Percentiles rank a stretch among this genome's conserved stretches.
phyloP scores from a whole-genome alignment of 73 alveolate species.

The Paramecium primaurelia region DNA sequence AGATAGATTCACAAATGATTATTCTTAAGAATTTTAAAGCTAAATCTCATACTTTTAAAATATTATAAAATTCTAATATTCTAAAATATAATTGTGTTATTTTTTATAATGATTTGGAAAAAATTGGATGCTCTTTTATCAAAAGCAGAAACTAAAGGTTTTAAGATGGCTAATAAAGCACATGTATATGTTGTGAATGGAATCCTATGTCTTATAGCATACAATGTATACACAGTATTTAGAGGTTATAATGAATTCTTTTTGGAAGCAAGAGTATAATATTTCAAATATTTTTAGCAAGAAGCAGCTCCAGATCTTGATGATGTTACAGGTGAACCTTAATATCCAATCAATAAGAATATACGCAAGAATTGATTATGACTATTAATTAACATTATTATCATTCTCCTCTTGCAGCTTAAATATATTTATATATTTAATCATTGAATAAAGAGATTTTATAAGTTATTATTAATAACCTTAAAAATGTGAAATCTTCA shows the following conservation, averaged over 20 bases:
- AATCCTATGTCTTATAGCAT: conserved; percentile 24
- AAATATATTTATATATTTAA: neutral
- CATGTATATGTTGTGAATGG: conserved; percentile 45
- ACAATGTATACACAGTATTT: conserved; percentile 40
- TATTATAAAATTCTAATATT: neutral
- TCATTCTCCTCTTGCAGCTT: neutral
- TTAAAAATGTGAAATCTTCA: neutral
- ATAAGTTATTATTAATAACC: neutral
- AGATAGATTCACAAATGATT: neutral
- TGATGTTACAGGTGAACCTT: neutral
- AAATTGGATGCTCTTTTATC: conserved; percentile 55
- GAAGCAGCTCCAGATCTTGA: conserved; percentile 37
- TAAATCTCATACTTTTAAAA: neutral
- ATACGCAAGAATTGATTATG: neutral
- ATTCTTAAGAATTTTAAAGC: neutral
- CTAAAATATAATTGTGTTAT: neutral
- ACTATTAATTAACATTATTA: neutral
- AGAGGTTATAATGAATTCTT: conserved; percentile 59
- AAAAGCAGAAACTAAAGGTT: conserved; percentile 56
- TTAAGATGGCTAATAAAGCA: conserved; percentile 53
- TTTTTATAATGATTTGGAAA: conserved; percentile 43
- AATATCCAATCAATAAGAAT: conserved; percentile 16
- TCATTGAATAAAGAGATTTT: neutral
- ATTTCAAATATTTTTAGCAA: neutral
- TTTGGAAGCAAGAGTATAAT: conserved; percentile 56